Evolutionary conservation across 2,329 filamentous ascomycete genomes (phyloP).

Genomic region (Onygena corvina): DNA sequence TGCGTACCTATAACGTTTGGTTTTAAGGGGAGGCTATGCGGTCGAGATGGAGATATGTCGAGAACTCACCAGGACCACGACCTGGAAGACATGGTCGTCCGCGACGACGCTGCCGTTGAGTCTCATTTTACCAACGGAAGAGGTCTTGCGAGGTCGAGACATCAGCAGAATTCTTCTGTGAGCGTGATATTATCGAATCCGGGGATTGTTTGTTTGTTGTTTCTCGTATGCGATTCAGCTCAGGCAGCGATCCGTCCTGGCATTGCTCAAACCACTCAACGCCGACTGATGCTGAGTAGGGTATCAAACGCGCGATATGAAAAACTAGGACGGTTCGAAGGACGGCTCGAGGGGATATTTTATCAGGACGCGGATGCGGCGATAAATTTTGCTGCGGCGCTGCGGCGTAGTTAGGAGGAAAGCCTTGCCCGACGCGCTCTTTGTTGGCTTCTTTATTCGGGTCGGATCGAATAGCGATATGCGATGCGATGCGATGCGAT

Average conservation of each 20-base stretch:
- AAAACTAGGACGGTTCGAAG: too few relatives aligned
- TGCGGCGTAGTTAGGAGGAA: too few relatives aligned
- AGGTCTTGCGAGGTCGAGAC: background rate
- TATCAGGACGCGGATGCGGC: too few relatives aligned
- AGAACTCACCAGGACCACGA: background rate
- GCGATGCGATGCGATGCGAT: too few relatives aligned
- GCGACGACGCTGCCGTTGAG: background rate
- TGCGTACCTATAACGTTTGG: background rate
- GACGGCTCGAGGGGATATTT: too few relatives aligned
- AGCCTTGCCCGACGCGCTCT: too few relatives aligned
- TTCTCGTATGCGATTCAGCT: too few relatives aligned
- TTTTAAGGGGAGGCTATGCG: background rate
- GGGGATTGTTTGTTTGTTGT: background rate
- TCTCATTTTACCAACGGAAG: background rate
- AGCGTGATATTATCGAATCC: background rate
- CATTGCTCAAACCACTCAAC: background rate
- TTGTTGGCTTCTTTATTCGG: too few relatives aligned
- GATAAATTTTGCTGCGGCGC: too few relatives aligned
- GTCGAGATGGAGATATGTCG: background rate
- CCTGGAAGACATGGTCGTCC: constrained; percentile 1
- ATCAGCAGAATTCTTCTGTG: background rate
- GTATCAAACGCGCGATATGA: too few relatives aligned
- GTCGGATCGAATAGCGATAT: too few relatives aligned
- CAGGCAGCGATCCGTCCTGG: background rate
- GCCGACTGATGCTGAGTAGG: too few relatives aligned